Evolutionary conservation across 495 filamentous ascomycete species (phyloP), one percentile per base, ranked within the genome.

Genomic region (Glarea lozoyensis): DNA sequence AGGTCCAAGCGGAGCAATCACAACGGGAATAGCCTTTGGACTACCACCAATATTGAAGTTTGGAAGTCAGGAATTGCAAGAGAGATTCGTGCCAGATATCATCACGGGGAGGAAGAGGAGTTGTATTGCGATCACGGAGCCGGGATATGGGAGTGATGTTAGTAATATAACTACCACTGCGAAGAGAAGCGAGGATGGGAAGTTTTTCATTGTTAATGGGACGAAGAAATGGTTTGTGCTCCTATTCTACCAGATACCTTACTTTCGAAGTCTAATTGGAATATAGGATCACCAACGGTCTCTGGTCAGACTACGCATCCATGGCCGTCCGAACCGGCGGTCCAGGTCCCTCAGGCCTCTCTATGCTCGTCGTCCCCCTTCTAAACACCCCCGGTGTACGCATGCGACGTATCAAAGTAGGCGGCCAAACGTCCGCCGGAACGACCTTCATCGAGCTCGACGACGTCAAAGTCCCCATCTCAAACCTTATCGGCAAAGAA

Each of bases 291-390:
- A 86, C 82, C 1, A 88, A 86, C 54, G 83, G 81, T 7, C 79
- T 86, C 48, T 87, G 81, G 81, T 68, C 78, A 4, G 75, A 85
- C 46, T 83, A 81, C 55, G 67, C 73, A 10, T 74, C 72, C 29
- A 87, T 84, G 75, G 83, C 81, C 3, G 84, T 87, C 1, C 76
- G 82, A n/a, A 87, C 84, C 0, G 81, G 82, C n/a, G 77, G 72
- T 1, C 66, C 72, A n/a, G 73, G 77, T 1, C 63, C 74, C 2
- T 44, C 49, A 1, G 82, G 84, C 7, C 67, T 87, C 0, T 81
- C 76, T 0, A 63, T 87, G 21, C 46, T 87, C 2, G 62, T 86
- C 0, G 78, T 87, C 4, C 84, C 84, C 1, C 57, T 88, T 4
- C 76, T 81, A 42, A 60, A 64, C 46, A 55, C 76, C 21, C 66